Evolutionary conservation across 495 filamentous ascomycete genomes (phyloP).

Genomic region (Xylaria acuta): DNA sequence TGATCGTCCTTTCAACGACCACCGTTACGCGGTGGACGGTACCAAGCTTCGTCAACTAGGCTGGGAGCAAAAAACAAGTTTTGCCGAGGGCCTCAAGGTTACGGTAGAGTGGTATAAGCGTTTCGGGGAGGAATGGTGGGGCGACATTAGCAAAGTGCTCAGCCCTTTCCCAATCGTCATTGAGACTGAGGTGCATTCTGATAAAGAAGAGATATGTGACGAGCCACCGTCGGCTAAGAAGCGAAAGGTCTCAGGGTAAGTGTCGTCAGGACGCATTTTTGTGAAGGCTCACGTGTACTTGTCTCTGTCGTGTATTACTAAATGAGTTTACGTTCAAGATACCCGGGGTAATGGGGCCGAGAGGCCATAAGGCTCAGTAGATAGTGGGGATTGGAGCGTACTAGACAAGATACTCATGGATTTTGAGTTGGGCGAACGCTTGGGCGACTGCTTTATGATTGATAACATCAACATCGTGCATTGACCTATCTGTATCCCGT

Average conservation of each 20-base stretch:
- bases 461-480: conserved; percentile 15
- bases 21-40: conserved; percentile 70
- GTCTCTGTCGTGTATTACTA: conserved; percentile 5
- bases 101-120: conserved; percentile 74
- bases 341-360: conserved; percentile 9
- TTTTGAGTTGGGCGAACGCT: background rate
- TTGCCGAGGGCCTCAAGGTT: conserved; percentile 64
- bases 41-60: conserved; percentile 68
- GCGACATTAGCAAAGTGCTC: conserved; percentile 69
- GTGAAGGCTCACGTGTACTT: conserved; percentile 49
- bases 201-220: conserved; percentile 56
- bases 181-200: conserved; percentile 55
- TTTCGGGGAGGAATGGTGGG: conserved; percentile 73
- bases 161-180: conserved; percentile 64
- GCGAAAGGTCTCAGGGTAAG: conserved; percentile 53
- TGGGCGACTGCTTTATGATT: conserved; percentile 8
- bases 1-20: conserved; percentile 78
- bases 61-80: conserved; percentile 68
- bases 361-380: background rate
- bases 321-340: conserved; percentile 26
- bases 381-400: background rate
- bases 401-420: background rate
- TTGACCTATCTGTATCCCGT: background rate
- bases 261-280: conserved; percentile 45
- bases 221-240: conserved; percentile 44